These are phyloP conservation scores for Myxozyma geophila DNA, from an alignment of 805 yeast species.

Conservation along the genomic window DNA sequence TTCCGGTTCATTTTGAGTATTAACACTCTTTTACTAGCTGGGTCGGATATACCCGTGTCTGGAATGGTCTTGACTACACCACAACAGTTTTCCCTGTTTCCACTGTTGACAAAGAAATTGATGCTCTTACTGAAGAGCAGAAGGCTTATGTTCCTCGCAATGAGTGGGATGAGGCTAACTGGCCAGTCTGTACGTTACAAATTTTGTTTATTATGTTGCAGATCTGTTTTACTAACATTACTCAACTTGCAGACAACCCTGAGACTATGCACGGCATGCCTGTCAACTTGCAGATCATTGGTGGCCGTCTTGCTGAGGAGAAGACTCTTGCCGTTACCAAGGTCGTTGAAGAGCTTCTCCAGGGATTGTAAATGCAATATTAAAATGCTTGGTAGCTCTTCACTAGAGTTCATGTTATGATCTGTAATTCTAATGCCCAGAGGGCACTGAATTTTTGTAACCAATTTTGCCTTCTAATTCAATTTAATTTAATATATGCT, in stretches of 20 bases:
- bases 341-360: conserved; percentile 39
- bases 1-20: not conserved
- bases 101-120: conserved; percentile 35
- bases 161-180: conserved; percentile 35
- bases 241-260: conserved; percentile 26
- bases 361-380: conserved; percentile 8
- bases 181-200: conserved; percentile 34
- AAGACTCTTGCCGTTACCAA: conserved; percentile 36
- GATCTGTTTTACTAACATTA: not conserved
- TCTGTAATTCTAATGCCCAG: not conserved
- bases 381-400: not conserved
- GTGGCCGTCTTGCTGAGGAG: conserved; percentile 38
- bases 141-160: conserved; percentile 36
- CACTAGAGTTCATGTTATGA: not conserved
- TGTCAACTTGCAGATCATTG: conserved; percentile 37
- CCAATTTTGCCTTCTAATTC: not conserved
- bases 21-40: conserved; percentile 13
- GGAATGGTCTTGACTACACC: conserved; percentile 41
- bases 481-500: not conserved
- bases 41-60: conserved; percentile 40
- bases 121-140: conserved; percentile 29
- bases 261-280: conserved; percentile 39
- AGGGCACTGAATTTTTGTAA: not conserved
- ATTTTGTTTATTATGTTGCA: not conserved
- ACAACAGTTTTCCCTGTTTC: conserved; percentile 39